phyloP scores from a whole-genome alignment of 1,139 yeast species.

The Taphrina deformans region DNA sequence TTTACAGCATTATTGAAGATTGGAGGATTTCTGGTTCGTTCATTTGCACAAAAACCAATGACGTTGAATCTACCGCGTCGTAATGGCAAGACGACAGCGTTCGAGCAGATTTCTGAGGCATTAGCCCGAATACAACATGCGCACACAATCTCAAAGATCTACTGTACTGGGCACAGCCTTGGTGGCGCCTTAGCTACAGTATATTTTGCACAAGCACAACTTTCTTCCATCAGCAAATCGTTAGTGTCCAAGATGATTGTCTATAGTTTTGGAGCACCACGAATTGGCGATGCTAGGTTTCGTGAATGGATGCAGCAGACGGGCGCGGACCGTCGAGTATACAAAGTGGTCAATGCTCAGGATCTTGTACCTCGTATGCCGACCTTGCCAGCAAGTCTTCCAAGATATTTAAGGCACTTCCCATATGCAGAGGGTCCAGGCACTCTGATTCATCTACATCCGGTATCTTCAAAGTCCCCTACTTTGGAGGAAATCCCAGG shows the following conservation, averaged over 20 bases:
- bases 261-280: conserved; percentile 26
- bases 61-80: conserved; percentile 17
- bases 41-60: conserved; percentile 20
- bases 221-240: conserved; percentile 1
- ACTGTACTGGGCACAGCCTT: conserved; percentile 26
- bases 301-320: conserved; percentile 21
- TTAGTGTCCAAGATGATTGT: conserved; percentile 9
- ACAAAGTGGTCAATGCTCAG: conserved; percentile 28
- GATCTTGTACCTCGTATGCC: conserved; percentile 33
- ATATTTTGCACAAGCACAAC: conserved; percentile 26
- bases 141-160: background rate
- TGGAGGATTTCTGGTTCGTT: conserved; percentile 5
- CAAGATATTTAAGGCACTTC: conserved; percentile 1
- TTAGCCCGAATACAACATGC: background rate
- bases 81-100: conserved; percentile 29
- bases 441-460: conserved; percentile 13
- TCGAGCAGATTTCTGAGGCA: conserved; percentile 18
- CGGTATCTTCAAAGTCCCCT: background rate
- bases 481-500: conserved; percentile 11
- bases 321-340: conserved; percentile 5
- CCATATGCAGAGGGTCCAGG: conserved; percentile 32
- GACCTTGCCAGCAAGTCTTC: conserved; percentile 5
- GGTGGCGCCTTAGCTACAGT: conserved; percentile 32
- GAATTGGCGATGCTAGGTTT: conserved; percentile 18
- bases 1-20: conserved; percentile 22